Conservation (phyloP, 2,329 filamentous ascomycete species). For the Penicillium rolfsii region DNA sequence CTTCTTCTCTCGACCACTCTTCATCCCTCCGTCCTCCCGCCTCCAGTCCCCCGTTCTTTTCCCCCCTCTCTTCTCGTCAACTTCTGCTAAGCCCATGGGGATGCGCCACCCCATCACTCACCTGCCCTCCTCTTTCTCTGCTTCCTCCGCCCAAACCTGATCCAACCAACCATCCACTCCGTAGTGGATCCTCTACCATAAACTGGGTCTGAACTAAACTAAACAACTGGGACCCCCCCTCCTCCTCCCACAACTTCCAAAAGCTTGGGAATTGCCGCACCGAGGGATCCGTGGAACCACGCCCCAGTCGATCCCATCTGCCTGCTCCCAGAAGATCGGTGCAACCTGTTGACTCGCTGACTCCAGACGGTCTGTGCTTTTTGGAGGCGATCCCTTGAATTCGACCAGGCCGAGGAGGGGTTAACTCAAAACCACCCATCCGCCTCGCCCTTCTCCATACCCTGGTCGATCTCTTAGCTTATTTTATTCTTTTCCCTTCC, state of each 20-base stretch:
- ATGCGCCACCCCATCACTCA: background rate
- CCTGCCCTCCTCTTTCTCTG: background rate
- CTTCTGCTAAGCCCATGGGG: background rate
- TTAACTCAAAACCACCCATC: slow-evolving; percentile 30
- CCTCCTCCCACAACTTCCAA: background rate
- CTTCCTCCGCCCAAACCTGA: background rate
- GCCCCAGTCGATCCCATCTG: slow-evolving; percentile 30
- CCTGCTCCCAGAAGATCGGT: slow-evolving; percentile 28
- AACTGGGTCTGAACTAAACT: background rate
- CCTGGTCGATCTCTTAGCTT: slow-evolving; percentile 36
- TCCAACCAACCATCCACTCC: background rate
- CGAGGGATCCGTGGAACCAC: slow-evolving; percentile 30
- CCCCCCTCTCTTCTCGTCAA: background rate
- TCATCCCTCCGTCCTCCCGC: background rate
- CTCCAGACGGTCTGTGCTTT: slow-evolving; percentile 29
- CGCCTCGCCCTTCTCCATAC: slow-evolving; percentile 29
- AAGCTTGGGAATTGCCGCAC: slow-evolving; percentile 37
- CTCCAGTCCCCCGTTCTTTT: background rate
- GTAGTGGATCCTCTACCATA: slow-evolving; percentile 11
- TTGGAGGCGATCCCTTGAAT: slow-evolving; percentile 26
- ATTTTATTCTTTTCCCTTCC: slow-evolving; percentile 27
- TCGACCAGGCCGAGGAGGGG: slow-evolving; percentile 22
- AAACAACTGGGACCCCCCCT: background rate
- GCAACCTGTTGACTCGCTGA: slow-evolving; percentile 30
- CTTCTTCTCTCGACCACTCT: background rate